These are phyloP conservation scores for Sherardia arvensis DNA, from an alignment of 257 asterid species.

Conservation along the genomic window DNA sequence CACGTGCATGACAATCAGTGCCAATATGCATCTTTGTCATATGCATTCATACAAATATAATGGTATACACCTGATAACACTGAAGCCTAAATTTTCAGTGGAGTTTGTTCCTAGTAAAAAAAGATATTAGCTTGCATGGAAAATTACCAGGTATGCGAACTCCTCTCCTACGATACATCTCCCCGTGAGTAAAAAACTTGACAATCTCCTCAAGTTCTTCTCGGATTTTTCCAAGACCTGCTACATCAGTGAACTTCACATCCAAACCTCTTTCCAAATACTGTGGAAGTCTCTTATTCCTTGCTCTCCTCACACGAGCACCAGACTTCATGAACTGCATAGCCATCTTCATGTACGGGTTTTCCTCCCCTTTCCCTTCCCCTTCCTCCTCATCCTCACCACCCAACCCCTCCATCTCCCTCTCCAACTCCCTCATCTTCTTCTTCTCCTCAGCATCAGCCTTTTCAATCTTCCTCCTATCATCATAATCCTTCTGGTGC, in stretches of 20 bases:
- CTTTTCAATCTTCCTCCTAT: conserved; percentile 79
- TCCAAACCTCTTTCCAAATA: conserved; percentile 75
- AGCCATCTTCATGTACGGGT: conserved; percentile 66
- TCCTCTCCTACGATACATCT: conserved; percentile 92
- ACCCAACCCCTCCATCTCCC: conserved; percentile 56
- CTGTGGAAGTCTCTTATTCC: conserved; percentile 60
- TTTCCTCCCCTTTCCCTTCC: conserved; percentile 59
- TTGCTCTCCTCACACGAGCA: conserved; percentile 80
- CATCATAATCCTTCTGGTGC: conserved; percentile 92
- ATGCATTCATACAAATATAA: neutral
- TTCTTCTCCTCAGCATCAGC: conserved; percentile 94
- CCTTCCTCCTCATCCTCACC: conserved; percentile 52
- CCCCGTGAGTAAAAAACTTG: conserved; percentile 96
- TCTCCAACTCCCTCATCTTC: conserved; percentile 76
- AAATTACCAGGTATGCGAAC: conserved; percentile 86
- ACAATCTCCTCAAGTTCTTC: conserved; percentile 98
- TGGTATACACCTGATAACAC: neutral
- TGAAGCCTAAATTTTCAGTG: conserved; percentile 1
- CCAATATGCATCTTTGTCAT: neutral
- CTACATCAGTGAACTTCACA: conserved; percentile 92
- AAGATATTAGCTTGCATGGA: conserved; percentile 9
- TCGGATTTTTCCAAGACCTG: conserved; percentile 94
- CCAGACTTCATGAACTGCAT: conserved; percentile 88
- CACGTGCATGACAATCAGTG: neutral
- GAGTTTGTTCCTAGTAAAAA: neutral